Conservation (phyloP, 495 filamentous ascomycete species). For the Xylaria telfairii region DNA sequence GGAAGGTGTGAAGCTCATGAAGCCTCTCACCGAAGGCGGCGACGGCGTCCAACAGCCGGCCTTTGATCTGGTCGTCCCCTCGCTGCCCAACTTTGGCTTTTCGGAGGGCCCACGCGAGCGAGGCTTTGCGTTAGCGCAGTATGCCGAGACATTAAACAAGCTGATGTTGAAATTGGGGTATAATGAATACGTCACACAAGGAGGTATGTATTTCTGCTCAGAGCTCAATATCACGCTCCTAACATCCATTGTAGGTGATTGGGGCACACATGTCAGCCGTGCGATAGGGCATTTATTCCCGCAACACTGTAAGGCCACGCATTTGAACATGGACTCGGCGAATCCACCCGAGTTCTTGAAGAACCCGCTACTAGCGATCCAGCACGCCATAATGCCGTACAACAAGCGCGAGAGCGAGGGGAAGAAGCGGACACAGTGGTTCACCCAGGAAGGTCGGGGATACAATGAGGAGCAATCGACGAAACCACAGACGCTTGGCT, state of each 20-base stretch:
- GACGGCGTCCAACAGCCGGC: slow-evolving; percentile 51
- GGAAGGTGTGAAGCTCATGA: slow-evolving; percentile 68
- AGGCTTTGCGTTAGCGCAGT: slow-evolving; percentile 65
- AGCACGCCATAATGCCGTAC: slow-evolving; percentile 48
- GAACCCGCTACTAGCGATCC: slow-evolving; percentile 51
- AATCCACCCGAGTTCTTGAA: slow-evolving; percentile 40
- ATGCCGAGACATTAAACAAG: slow-evolving; percentile 65
- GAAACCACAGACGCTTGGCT: slow-evolving; percentile 68
- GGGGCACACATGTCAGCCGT: slow-evolving; percentile 69
- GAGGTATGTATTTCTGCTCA: slow-evolving; percentile 42
- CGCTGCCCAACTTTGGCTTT: slow-evolving; percentile 73
- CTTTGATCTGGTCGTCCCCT: slow-evolving; percentile 71
- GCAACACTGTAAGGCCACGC: slow-evolving; percentile 62
- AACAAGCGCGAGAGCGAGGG: slow-evolving; percentile 48
- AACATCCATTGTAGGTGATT: slow-evolving; percentile 57
- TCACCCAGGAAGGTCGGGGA: slow-evolving; percentile 57
- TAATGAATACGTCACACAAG: slow-evolving; percentile 60
- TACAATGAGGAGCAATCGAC: slow-evolving; percentile 64
- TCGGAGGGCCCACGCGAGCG: slow-evolving; percentile 54
- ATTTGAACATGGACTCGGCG: slow-evolving; percentile 65
- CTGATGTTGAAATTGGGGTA: slow-evolving; percentile 73
- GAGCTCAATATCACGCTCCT: neutral
- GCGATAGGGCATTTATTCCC: slow-evolving; percentile 63
- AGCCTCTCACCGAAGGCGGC: slow-evolving; percentile 54
- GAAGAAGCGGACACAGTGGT: slow-evolving; percentile 57